Conservation (phyloP, 306 rosid species). For the Nissolia schottii region DNA sequence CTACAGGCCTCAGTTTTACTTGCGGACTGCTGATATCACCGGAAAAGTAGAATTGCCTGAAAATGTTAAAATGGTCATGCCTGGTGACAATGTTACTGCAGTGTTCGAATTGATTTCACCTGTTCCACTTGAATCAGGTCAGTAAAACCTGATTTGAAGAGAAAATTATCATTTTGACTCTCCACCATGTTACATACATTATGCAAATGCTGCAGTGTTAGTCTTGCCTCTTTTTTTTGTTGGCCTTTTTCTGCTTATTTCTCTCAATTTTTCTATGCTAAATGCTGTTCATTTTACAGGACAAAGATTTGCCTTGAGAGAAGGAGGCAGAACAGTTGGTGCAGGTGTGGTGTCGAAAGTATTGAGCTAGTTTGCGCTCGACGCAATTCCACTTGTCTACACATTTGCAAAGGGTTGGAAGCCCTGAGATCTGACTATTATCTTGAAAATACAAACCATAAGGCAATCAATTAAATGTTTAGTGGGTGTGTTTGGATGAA, state of each 20-base stretch:
- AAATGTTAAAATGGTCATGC: constrained; percentile 96
- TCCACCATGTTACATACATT: neutral
- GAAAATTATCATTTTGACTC: neutral
- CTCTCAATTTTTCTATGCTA: neutral
- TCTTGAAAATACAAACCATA: constrained; percentile 34
- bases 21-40: constrained; percentile 97
- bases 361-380: constrained; percentile 37
- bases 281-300: constrained; percentile 47
- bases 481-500: constrained; percentile 30
- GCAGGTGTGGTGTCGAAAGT: constrained; percentile 99
- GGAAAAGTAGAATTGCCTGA: constrained; percentile 94
- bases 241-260: neutral
- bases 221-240: neutral
- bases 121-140: constrained; percentile 92
- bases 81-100: constrained; percentile 95
- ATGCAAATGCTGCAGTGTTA: neutral
- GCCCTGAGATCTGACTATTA: constrained; percentile 14
- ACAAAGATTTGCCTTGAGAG: constrained; percentile 98
- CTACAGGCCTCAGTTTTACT: constrained; percentile 91
- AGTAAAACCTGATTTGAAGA: constrained; percentile 12
- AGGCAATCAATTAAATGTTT: constrained; percentile 30
- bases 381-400: constrained; percentile 21
- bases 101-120: constrained; percentile 76
- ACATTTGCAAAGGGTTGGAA: constrained; percentile 23
- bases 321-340: constrained; percentile 99